phyloP scores from a whole-genome alignment of 345 rosid species.

The Hibiscus tridactylites region DNA sequence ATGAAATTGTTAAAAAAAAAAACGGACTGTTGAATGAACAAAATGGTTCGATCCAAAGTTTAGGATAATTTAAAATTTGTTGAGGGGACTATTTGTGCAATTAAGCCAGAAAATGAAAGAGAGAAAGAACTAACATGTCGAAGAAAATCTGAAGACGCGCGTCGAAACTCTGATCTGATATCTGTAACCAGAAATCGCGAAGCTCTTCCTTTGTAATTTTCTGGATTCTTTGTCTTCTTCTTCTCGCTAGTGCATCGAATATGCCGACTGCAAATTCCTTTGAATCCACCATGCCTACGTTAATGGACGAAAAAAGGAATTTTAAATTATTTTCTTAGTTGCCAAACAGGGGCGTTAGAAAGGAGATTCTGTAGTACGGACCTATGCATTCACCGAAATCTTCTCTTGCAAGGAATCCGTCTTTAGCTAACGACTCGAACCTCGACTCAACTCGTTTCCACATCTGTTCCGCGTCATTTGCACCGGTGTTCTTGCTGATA shows the following conservation, averaged over 20 bases:
- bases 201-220: conserved; percentile 71
- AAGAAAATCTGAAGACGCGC: conserved; percentile 96
- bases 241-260: conserved; percentile 68
- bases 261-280: conserved; percentile 84
- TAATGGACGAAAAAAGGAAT: too few species aligned
- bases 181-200: conserved; percentile 76
- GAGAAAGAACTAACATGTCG: conserved; percentile 48
- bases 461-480: conserved; percentile 36
- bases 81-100: too few species aligned
- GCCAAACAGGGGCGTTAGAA: not conserved
- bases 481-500: conserved; percentile 46
- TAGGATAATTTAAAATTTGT: too few species aligned
- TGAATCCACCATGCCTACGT: conserved; percentile 74
- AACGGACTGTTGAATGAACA: too few species aligned
- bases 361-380: conserved; percentile 1
- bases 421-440: conserved; percentile 44
- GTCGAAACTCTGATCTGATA: conserved; percentile 86
- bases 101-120: not conserved
- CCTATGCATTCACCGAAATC: conserved; percentile 95
- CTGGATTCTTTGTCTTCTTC: conserved; percentile 45
- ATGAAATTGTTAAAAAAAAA: too few species aligned
- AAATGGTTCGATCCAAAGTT: too few species aligned
- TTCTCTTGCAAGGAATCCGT: conserved; percentile 70
- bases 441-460: conserved; percentile 68
- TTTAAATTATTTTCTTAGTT: not conserved